These are phyloP conservation scores for Acrocalymma vagum DNA, from an alignment of 2,329 filamentous ascomycete species.

Conservation along the genomic window DNA sequence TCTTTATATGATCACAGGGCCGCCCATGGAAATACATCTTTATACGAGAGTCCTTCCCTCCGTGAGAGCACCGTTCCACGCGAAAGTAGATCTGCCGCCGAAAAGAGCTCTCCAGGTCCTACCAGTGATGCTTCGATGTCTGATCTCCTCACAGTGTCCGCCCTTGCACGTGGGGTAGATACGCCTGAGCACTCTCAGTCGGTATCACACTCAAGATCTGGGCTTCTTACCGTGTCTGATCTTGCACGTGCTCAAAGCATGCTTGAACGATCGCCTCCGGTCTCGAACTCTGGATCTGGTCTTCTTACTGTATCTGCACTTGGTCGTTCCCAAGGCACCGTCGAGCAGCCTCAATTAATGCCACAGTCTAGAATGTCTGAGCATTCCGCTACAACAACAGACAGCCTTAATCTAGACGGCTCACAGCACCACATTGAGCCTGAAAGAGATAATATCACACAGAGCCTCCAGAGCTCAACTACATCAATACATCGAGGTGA, in stretches of 20 bases:
- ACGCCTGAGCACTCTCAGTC: no score
- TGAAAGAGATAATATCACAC: constrained; percentile 9
- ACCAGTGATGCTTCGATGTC: constrained; percentile 27
- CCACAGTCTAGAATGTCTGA: constrained; percentile 16
- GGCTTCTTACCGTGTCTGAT: constrained; percentile 34
- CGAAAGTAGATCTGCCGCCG: no score
- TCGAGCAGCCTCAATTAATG: no score
- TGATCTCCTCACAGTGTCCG: constrained; percentile 32
- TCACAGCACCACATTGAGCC: constrained; percentile 20
- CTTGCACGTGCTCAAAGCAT: constrained; percentile 29
- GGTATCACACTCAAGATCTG: constrained; percentile 15
- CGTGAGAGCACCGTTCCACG: no score
- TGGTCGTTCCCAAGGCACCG: constrained; percentile 27
- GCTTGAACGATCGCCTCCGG: no score
- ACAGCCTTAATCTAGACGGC: constrained; percentile 21
- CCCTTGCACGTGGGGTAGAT: constrained; percentile 29
- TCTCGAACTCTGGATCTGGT: constrained; percentile 14
- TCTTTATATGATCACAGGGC: constrained; percentile 25
- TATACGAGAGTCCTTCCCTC: no score
- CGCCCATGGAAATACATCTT: no score
- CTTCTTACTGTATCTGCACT: constrained; percentile 36
- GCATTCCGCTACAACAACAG: constrained; percentile 9
- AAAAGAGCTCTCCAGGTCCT: no score
- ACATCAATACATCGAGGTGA: constrained; percentile 14
- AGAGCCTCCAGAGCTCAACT: constrained; percentile 12